Conservation (phyloP, 2,329 filamentous ascomycete genomes). For the Paramyrothecium sp. region DNA sequence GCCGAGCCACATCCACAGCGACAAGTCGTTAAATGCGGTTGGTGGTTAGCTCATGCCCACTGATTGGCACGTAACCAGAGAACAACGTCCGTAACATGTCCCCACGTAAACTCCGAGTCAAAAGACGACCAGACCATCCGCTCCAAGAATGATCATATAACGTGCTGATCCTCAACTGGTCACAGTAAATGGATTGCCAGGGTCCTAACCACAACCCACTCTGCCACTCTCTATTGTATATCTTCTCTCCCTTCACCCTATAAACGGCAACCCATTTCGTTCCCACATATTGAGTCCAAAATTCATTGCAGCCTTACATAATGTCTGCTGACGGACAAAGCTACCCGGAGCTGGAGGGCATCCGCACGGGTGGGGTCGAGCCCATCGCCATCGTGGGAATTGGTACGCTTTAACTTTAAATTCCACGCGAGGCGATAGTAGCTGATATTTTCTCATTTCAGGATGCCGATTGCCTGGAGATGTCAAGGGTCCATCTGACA, state of each 20-base stretch:
- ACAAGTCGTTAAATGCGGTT: too few relatives aligned
- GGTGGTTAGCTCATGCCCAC: neutral
- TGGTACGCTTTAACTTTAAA: neutral
- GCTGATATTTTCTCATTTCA: neutral
- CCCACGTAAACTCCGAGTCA: neutral
- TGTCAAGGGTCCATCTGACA: neutral
- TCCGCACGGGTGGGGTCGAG: neutral
- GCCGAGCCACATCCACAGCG: too few relatives aligned
- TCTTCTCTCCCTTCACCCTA: too few relatives aligned
- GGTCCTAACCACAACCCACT: too few relatives aligned
- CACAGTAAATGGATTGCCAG: too few relatives aligned
- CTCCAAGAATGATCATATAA: too few relatives aligned
- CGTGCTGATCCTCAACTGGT: too few relatives aligned
- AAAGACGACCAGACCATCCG: neutral
- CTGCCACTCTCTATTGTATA: too few relatives aligned
- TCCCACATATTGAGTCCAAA: too few relatives aligned
- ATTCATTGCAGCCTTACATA: too few relatives aligned
- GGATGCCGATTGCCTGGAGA: neutral
- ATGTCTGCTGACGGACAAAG: neutral
- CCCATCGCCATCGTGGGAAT: conserved; percentile 3
- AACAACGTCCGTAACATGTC: neutral
- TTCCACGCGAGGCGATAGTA: neutral
- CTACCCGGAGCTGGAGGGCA: neutral
- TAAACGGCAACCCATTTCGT: too few relatives aligned
- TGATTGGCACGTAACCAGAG: neutral